Evolutionary conservation across 1,284 basidiomycete species (phyloP), one percentile per base, ranked within the genome.

Genomic region (Melampsora allii-populina): DNA sequence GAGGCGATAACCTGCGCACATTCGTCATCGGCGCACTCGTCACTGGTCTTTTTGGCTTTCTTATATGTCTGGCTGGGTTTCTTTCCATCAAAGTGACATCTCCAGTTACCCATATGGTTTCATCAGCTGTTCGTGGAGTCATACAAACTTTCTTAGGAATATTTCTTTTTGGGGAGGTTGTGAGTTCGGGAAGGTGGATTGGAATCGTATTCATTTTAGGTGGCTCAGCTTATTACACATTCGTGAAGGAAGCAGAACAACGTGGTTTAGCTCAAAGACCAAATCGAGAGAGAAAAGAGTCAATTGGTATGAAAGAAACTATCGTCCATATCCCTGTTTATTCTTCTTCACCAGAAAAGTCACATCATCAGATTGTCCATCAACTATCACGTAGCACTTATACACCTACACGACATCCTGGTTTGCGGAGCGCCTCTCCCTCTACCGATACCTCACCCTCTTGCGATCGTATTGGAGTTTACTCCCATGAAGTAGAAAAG

Each of bases 201-300:
- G 91, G 91, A 0, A 91, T 94, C 76, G 85, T 85, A 1, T 87
- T 87, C 76, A 94, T 94, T 79, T 87, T 93, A 21, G 79, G 84
- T 27, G 92, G 66, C n/a, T 67, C 66, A 24, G 14, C 45, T 5
- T 39, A 27, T 10, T 67, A 67, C n/a, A 67, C 66, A n/a, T 42
- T 58, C 19, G 17, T 59, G 9, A 67, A 60, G 19, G 66, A 67
- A 17, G 19, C 31, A 29, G 66, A 59, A 81, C 85, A 86, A 9
- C 67, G 63, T 56, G 60, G 48, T 61, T 39, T 45, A 46, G 46
- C 4, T 33, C 45, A 58, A 42, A 21, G 27, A 39, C n/a, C 72
- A 50, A 56, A 75, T 59, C 73, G 63, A 17, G 75, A 59, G 1
- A 6, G 39, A 14, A 42, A 42, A 14, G 39, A 42, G 12, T 42